phyloP scores from a whole-genome alignment of 108 stramenopile genomes.

The Pseudonitzschia delicatissima region DNA sequence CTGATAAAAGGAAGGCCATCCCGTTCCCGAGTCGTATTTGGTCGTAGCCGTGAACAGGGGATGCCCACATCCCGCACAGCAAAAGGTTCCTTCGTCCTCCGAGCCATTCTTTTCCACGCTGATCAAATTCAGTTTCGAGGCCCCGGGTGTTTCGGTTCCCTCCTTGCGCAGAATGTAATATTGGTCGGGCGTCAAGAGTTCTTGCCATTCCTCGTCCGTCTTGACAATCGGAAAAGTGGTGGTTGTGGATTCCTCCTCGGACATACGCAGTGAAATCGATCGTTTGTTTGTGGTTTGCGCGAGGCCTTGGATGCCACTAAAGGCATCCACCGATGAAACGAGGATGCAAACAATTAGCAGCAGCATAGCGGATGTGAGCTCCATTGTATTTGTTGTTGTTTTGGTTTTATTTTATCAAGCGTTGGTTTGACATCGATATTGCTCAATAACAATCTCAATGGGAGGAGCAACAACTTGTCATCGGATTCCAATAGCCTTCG shows the following conservation, averaged over 20 bases:
- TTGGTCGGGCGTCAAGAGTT: constrained; percentile 31
- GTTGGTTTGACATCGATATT: too few relatives aligned
- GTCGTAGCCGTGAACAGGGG: constrained; percentile 48
- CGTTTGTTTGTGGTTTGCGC: neutral
- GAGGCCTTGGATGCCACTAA: neutral
- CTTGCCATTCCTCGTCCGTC: constrained; percentile 39
- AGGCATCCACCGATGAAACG: neutral
- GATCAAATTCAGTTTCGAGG: constrained; percentile 33
- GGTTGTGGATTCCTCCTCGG: neutral
- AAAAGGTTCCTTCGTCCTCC: constrained; percentile 45
- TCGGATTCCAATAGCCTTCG: too few relatives aligned
- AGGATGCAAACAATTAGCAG: too few relatives aligned
- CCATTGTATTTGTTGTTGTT: too few relatives aligned
- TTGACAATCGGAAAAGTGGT: constrained; percentile 10
- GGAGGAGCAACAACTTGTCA: too few relatives aligned
- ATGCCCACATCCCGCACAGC: constrained; percentile 51
- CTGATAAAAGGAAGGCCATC: constrained; percentile 69
- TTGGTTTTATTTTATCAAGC: too few relatives aligned
- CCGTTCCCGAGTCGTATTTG: constrained; percentile 72
- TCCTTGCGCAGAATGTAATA: constrained; percentile 39
- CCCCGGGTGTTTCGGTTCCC: constrained; percentile 40
- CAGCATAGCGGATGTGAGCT: too few relatives aligned
- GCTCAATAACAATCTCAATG: too few relatives aligned
- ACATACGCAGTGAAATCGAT: neutral
- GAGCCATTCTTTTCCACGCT: neutral